Evolutionary conservation across 2,329 filamentous ascomycete species (phyloP), one percentile per base, ranked within the genome.

Genomic region (Onygenales sp.): DNA sequence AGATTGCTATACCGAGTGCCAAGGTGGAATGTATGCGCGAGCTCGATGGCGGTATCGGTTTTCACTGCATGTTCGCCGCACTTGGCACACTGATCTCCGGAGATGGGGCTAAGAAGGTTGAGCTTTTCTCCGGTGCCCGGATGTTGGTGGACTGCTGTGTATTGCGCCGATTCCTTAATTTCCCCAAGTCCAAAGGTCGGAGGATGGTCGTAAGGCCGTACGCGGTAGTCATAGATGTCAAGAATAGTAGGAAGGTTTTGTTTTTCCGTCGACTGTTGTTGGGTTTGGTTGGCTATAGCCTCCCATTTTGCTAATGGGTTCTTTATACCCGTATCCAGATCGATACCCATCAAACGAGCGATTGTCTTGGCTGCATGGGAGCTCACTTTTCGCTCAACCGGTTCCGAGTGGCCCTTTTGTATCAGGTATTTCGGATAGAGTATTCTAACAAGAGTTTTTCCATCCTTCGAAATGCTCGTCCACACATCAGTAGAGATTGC

Each of bases 1-100:
- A 89, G 85, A 17, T 81, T 76, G 27, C 87, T 91, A 72, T 98
- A 98, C 33, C 91, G 82, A 1, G 88, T 91, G 9, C 92, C 91
- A 1, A 98, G 83, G 67, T 94, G 85, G 71, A 98, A 98, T 0
- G 93, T 97, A 69, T 98, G 93, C 0, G 89, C 93, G 13, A 97
- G 78, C 70, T 98, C 93, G 49, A 97, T 85, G 6, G 90, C 88
- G 57, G 80, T 84, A 54, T 86, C 79, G 2, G 87, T 75, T 43
- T 75, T 76, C 21, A 97, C 74, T 2, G 68, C 73, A 0, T 86
- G 86, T 0, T 74, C 63, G 0, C 71, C 63, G 65, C 93, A 98
- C 40, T 77, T 75, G 0, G 87, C 82, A 62, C 93, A 98, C 9
- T 69, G 61, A 63, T 94, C 88, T 10, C 86, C 87, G 43, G 83